phyloP scores from a whole-genome alignment of 257 asterid genomes.

The Cruciata laevipes region DNA sequence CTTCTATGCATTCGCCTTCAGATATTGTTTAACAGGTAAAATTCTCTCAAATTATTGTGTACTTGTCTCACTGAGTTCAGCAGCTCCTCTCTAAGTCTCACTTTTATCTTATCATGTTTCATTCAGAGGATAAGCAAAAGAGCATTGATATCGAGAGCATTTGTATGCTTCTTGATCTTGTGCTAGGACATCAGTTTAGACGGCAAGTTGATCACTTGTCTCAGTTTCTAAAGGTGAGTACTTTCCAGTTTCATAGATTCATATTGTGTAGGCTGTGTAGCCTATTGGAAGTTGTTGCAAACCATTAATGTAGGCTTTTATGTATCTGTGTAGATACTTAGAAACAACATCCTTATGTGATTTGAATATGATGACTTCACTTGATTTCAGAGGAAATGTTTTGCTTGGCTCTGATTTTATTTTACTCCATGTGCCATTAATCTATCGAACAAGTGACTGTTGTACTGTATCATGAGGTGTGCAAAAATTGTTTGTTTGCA shows the following conservation, averaged over 20 bases:
- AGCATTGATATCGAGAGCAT: constrained; percentile 79
- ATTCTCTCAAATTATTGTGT: background rate
- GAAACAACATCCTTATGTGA: background rate
- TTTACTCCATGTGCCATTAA: background rate
- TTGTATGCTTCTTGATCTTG: constrained; percentile 61
- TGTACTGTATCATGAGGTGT: background rate
- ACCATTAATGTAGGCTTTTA: background rate
- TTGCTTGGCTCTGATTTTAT: background rate
- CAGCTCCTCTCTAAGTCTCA: constrained; percentile 10
- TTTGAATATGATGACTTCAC: background rate
- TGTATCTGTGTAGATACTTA: constrained; percentile 3
- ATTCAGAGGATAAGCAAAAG: constrained; percentile 81
- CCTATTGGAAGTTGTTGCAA: background rate
- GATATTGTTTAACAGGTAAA: constrained; percentile 66
- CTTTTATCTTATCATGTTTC: constrained; percentile 12
- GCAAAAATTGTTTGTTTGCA: constrained; percentile 24
- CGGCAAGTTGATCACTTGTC: constrained; percentile 54
- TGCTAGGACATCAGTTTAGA: constrained; percentile 50
- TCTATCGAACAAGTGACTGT: background rate
- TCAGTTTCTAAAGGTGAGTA: constrained; percentile 59
- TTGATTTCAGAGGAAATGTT: background rate
- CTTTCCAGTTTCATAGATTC: background rate
- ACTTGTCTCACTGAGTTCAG: constrained; percentile 1
- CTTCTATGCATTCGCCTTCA: constrained; percentile 59
- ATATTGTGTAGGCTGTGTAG: background rate